Conservation (phyloP, 257 asterid genomes). For the Voacanga thouarsii region DNA sequence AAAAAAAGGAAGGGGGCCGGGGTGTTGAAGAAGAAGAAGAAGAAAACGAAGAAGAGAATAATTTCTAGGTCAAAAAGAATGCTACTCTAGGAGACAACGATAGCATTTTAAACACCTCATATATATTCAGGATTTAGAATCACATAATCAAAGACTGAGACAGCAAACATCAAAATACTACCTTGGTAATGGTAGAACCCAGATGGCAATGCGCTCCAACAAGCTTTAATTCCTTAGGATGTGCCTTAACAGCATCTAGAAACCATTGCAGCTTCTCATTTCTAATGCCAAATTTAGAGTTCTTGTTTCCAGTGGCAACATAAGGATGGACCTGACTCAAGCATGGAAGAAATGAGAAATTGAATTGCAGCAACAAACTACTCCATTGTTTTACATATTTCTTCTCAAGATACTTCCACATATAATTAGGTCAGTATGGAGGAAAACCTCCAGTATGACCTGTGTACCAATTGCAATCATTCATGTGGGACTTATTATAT, state of each 20-base stretch:
- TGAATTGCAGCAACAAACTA: background rate
- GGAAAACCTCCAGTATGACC: background rate
- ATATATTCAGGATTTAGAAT: background rate
- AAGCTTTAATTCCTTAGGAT: constrained; percentile 82
- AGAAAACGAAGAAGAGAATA: too few relatives aligned
- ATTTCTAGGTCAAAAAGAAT: background rate
- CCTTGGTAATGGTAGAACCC: constrained; percentile 97
- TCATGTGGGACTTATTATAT: too few relatives aligned
- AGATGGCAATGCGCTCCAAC: constrained; percentile 98
- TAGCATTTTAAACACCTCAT: background rate
- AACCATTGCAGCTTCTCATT: constrained; percentile 96
- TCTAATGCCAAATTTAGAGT: constrained; percentile 91
- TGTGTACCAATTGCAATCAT: too few relatives aligned
- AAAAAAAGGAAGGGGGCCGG: too few relatives aligned
- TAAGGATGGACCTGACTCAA: constrained; percentile 83
- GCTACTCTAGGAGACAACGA: background rate
- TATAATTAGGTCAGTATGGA: background rate
- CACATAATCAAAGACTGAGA: background rate
- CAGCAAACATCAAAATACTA: constrained; percentile 3
- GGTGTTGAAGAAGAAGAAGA: too few relatives aligned
- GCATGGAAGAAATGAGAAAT: constrained; percentile 9
- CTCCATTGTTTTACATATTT: background rate
- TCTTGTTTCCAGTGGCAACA: constrained; percentile 96
- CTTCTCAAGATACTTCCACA: background rate
- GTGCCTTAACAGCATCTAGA: constrained; percentile 88